Evolutionary conservation across 495 filamentous ascomycete species (phyloP).

Genomic region (Aspergillus sparsus): DNA sequence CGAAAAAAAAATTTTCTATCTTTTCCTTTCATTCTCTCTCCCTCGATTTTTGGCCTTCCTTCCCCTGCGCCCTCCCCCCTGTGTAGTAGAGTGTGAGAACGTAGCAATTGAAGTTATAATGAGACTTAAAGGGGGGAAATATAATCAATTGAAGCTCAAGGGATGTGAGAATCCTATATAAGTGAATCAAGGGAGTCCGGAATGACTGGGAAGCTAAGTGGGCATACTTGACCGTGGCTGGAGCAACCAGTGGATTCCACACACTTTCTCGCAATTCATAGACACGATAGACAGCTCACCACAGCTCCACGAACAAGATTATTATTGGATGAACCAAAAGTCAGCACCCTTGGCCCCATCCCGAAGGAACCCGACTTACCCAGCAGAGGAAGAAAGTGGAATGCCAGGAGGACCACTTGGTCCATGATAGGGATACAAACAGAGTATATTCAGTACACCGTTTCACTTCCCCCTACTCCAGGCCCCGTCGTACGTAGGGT

Average conservation of each 20-base stretch:
- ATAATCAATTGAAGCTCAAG: neutral
- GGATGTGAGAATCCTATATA: neutral
- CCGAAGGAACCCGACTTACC: constrained; percentile 31
- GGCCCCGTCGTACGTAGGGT: constrained; percentile 31
- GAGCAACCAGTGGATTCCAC: constrained; percentile 26
- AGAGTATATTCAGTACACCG: neutral
- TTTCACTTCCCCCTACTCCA: constrained; percentile 8
- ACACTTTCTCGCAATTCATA: constrained; percentile 7
- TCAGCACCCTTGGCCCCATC: constrained; percentile 24
- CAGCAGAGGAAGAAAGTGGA: constrained; percentile 12
- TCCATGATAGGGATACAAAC: constrained; percentile 15
- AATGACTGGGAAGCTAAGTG: constrained; percentile 18
- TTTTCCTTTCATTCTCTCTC: constrained; percentile 19
- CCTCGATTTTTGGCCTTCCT: neutral
- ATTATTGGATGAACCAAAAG: constrained; percentile 27
- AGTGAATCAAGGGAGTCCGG: constrained; percentile 2
- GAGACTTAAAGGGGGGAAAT: neutral
- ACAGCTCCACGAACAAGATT: constrained; percentile 20
- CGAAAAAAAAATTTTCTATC: constrained; percentile 15
- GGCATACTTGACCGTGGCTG: constrained; percentile 18
- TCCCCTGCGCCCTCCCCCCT: neutral
- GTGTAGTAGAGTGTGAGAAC: neutral
- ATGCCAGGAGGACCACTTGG: constrained; percentile 8
- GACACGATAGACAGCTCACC: constrained; percentile 18
- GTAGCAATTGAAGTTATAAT: constrained; percentile 9